Evolutionary conservation across 306 rosid genomes (phyloP), one percentile per base, ranked within the genome.

Genomic region (Cucumis melo): DNA sequence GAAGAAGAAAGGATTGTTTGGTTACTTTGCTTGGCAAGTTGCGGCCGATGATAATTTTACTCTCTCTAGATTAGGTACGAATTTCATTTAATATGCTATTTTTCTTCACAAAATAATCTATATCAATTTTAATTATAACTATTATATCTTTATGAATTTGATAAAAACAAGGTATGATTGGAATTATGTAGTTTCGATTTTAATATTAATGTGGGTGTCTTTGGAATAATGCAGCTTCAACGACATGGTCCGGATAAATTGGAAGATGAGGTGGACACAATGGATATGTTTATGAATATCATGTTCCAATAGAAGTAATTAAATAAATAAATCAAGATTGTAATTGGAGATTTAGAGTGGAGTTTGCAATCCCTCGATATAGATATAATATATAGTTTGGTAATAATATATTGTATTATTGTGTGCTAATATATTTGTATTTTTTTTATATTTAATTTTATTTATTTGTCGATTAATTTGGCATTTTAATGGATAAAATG

Each of bases 11-110:
- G 59, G 81, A 14, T 29, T 77, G 75, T 50, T 11, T 17, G 80
- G 80, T 20, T 77, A 77, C 7, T 78, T 78, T 39, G 81, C 76
- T 54, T 78, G 81, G 81, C 48, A 67, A 13, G 57, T 55, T 20
- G 66, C n/a, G 8, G 38, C 62, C 0, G 81, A 78, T 17, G 16
- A 7, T 17, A 78, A 67, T 3, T 78, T 29, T 34, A 20, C 36
- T 67, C 66, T 78, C 3, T 66, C 81, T 7, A n/a, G 34, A 57
- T 19, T 39, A 56, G 78, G 78, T 75, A 70, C 17, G 0, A 46
- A 32, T 32, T 42, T 42, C 1, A 44, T 44, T 44, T 44, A 10
- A 44, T 3, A 44, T 44, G 13, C 2, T 44, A 44, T 10, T 44
- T 44, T 2, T 44, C 50, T 44, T 1, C 10, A 44, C 50, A 44